These are phyloP conservation scores for Cordyceps sp. DNA, from an alignment of 2,329 filamentous ascomycete genomes.

Conservation along the genomic window DNA sequence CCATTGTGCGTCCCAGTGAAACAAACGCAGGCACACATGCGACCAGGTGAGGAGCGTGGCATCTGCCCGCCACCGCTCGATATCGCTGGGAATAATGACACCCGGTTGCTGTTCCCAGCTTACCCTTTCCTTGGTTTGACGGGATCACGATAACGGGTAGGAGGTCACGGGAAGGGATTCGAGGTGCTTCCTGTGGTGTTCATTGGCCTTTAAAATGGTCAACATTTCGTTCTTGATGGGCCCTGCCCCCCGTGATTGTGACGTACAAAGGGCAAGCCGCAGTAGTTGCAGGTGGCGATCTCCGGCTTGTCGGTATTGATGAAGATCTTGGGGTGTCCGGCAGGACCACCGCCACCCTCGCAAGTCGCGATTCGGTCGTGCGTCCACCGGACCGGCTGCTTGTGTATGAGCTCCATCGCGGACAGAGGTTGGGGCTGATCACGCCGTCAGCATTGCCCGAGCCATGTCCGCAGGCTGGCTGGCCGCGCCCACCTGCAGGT, in stretches of 20 bases:
- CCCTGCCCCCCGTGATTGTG: background rate
- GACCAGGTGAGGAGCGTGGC: no score
- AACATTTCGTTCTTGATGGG: conserved; percentile 1
- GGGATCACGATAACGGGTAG: conserved; percentile 60
- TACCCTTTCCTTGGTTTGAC: no score
- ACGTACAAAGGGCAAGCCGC: conserved; percentile 80
- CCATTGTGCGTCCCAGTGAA: background rate
- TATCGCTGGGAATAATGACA: no score
- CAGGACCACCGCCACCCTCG: conserved; percentile 79
- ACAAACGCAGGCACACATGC: no score
- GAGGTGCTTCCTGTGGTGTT: conserved; percentile 72
- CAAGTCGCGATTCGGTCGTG: conserved; percentile 69
- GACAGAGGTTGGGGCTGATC: conserved; percentile 72
- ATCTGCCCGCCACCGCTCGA: no score
- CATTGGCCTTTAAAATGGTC: conserved; percentile 51
- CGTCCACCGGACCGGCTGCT: conserved; percentile 86
- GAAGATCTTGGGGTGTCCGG: conserved; percentile 84
- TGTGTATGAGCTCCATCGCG: conserved; percentile 91
- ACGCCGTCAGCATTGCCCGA: conserved; percentile 6
- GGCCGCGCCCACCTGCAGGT: conserved; percentile 54
- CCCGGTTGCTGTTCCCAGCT: no score
- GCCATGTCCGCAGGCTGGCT: background rate
- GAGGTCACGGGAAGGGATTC: conserved; percentile 66
- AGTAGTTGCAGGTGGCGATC: conserved; percentile 83
- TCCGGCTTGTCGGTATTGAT: conserved; percentile 98